Evolutionary conservation across 352 stramenopile species (phyloP).

Genomic region (Elongisporangium prolatum): DNA sequence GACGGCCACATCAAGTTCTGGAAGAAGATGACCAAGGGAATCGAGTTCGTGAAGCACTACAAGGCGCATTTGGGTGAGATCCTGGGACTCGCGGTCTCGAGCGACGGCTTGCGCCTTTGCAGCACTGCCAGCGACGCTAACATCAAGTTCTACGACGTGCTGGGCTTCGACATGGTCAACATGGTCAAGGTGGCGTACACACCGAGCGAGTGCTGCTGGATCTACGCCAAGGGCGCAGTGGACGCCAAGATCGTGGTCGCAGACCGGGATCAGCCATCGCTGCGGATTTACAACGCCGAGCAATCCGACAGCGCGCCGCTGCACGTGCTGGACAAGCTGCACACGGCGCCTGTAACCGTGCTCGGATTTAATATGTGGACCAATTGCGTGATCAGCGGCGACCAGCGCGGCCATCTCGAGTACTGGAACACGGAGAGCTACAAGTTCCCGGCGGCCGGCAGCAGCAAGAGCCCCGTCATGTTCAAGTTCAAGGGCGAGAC

Average conservation of each 20-base stretch:
- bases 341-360: conserved; percentile 89
- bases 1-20: conserved; percentile 99
- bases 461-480: conserved; percentile 16
- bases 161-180: conserved; percentile 97
- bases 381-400: conserved; percentile 90
- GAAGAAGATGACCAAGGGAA: conserved; percentile 94
- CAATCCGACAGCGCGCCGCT: conserved; percentile 43
- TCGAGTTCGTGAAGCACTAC: conserved; percentile 99
- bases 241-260: conserved; percentile 75
- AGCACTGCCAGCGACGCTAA: conserved; percentile 88
- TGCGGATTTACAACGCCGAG: conserved; percentile 89
- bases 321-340: conserved; percentile 73
- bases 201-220: conserved; percentile 75
- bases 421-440: conserved; percentile 88
- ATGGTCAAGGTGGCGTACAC: conserved; percentile 89
- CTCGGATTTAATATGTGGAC: conserved; percentile 83
- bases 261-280: conserved; percentile 43
- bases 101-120: conserved; percentile 81
- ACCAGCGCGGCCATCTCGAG: conserved; percentile 92
- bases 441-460: conserved; percentile 28
- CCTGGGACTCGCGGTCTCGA: conserved; percentile 73
- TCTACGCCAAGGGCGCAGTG: conserved; percentile 48
- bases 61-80: conserved; percentile 93
- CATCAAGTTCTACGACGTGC: conserved; percentile 99
- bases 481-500: conserved; percentile 96